Percentiles rank a stretch among this genome's conserved stretches.
Evolutionary conservation across 306 rosid species (phyloP).

Genomic region (Vigna mungo): DNA sequence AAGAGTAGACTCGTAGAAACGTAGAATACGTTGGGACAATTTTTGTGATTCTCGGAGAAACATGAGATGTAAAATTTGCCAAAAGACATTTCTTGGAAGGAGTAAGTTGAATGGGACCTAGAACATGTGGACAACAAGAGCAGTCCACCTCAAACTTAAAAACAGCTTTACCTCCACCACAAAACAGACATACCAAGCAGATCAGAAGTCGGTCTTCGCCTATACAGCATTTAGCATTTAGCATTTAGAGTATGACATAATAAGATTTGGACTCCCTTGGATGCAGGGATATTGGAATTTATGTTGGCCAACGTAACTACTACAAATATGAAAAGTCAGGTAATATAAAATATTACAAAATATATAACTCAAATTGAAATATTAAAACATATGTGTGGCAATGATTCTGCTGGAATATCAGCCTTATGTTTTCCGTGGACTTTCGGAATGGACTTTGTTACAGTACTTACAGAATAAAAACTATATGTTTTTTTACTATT

Average conservation of each 20-base stretch:
- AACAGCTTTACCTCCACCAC: neutral
- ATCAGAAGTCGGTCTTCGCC: neutral
- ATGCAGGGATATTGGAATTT: neutral
- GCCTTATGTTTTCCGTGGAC: too few relatives aligned
- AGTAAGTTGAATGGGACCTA: neutral
- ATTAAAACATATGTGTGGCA: too few relatives aligned
- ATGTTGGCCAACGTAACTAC: neutral
- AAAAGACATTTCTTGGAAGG: constrained; percentile 5
- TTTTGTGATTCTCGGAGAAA: neutral
- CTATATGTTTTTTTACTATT: too few relatives aligned
- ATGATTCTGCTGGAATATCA: too few relatives aligned
- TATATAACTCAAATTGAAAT: too few relatives aligned
- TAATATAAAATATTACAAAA: too few relatives aligned
- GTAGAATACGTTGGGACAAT: neutral
- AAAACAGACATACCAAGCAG: constrained; percentile 10
- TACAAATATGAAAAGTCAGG: too few relatives aligned
- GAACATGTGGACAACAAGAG: too few relatives aligned
- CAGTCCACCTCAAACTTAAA: neutral
- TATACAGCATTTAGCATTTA: neutral
- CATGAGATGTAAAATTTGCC: neutral
- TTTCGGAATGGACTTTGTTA: too few relatives aligned
- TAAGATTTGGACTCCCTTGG: neutral
- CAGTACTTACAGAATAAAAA: too few relatives aligned
- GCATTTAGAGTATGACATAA: neutral
- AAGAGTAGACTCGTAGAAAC: neutral